A percentile compares a stretch with the other conserved stretches of the same genome.
Conservation (phyloP, 805 yeast species). For the Metschnikowia proteae region DNA sequence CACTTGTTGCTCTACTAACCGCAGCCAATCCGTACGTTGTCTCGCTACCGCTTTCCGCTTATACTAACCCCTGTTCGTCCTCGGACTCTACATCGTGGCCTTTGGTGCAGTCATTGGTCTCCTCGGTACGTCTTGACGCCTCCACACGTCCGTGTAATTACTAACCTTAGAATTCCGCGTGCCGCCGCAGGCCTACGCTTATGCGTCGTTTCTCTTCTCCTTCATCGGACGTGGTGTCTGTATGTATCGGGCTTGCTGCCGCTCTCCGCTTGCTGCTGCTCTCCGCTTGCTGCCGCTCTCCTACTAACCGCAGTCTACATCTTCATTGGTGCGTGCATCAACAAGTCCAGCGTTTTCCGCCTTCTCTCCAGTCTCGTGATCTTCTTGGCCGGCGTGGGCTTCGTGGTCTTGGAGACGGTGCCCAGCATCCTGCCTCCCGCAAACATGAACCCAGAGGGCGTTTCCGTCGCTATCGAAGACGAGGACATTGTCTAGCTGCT, state of each 20-base stretch:
- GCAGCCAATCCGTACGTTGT: constrained; percentile 35
- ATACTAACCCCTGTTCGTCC: constrained; percentile 43
- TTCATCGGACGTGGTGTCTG: constrained; percentile 73
- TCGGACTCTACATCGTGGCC: constrained; percentile 54
- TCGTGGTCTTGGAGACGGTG: constrained; percentile 60
- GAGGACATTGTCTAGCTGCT: constrained; percentile 29
- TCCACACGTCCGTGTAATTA: neutral
- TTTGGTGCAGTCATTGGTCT: constrained; percentile 53
- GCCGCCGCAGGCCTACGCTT: constrained; percentile 60
- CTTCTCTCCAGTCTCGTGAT: constrained; percentile 55
- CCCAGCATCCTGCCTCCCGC: constrained; percentile 78
- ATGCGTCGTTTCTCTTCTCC: constrained; percentile 64
- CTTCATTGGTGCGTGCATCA: constrained; percentile 34
- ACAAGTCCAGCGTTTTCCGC: constrained; percentile 54
- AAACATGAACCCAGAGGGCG: constrained; percentile 59
- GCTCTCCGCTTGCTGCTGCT: neutral
- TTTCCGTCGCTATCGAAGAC: constrained; percentile 35
- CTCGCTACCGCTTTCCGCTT: neutral
- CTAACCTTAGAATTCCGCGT: constrained; percentile 43
- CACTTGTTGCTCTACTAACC: constrained; percentile 19
- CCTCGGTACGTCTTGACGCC: constrained; percentile 35
- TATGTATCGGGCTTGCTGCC: constrained; percentile 29
- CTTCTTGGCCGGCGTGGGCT: constrained; percentile 58
- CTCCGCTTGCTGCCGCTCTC: neutral
- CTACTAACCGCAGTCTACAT: constrained; percentile 36